Percentiles rank a stretch among this genome's conserved stretches.
phyloP scores from a whole-genome alignment of 2,329 filamentous ascomycete species.

The Phoma herbarum region DNA sequence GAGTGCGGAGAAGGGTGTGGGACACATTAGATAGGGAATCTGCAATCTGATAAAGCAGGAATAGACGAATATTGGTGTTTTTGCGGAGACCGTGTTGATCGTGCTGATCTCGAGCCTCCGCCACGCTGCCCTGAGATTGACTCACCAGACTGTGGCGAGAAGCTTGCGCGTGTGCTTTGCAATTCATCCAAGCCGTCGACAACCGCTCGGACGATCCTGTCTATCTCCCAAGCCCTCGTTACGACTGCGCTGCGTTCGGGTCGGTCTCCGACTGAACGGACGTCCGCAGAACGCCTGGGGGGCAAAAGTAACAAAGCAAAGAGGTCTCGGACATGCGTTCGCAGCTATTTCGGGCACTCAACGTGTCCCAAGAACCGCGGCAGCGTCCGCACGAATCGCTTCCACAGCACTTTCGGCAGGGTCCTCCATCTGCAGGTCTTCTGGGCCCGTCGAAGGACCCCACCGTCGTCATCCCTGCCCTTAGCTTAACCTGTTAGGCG shows the following conservation, averaged over 20 bases:
- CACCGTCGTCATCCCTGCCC: conserved; percentile 33
- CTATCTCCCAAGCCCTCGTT: conserved; percentile 12
- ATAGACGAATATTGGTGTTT: conserved; percentile 16
- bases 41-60: conserved; percentile 12
- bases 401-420: conserved; percentile 21
- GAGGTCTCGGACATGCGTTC: conserved; percentile 18
- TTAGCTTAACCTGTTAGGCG: conserved; percentile 34
- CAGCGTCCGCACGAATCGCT: conserved; percentile 21
- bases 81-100: conserved; percentile 25
- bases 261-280: conserved; percentile 20
- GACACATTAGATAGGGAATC: conserved; percentile 2
- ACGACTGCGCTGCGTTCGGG: conserved; percentile 14
- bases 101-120: conserved; percentile 24
- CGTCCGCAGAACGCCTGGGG: conserved; percentile 15
- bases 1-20: conserved; percentile 19
- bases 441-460: conserved; percentile 19
- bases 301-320: conserved; percentile 17
- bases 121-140: conserved; percentile 16
- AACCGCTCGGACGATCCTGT: conserved; percentile 11
- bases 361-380: conserved; percentile 15
- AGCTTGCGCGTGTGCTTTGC: conserved; percentile 37
- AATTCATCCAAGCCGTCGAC: conserved; percentile 13
- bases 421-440: conserved; percentile 25
- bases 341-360: conserved; percentile 22
- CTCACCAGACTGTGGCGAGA: conserved; percentile 33